Evolutionary conservation across 2,329 filamentous ascomycete genomes (phyloP), one percentile per base, ranked within the genome.

Genomic region (Curvularia spicifera): DNA sequence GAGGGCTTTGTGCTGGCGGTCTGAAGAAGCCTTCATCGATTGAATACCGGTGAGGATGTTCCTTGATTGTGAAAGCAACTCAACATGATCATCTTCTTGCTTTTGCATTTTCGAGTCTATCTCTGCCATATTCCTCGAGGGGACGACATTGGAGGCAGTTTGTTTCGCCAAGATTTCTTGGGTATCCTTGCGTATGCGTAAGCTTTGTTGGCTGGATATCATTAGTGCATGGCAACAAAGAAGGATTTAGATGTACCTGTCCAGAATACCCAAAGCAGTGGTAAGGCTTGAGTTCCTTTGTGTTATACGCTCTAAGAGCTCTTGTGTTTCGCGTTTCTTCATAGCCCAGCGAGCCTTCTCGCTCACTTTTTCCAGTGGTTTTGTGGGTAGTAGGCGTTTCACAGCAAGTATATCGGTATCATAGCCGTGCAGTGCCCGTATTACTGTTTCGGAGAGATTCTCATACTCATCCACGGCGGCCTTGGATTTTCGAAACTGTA

Each of bases 111-210:
- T 42, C 10, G 24, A 33, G 18, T 43, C 13, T 2, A 51, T n/a
- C 7, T n/a, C 20, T 13, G n/a, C 37, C 8, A 51, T 13, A 20
- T 31, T 26, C 13, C 5, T 33, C 9, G 48, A 43, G 7, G 37
- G n/a, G 3, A 24, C 7, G 6, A 15, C 26, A 18, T 42, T 10
- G 8, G 24, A 43, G 8, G n/a, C n/a, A 26, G 26, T 28, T 31
- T 51, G 48, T 22, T 31, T 22, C 13, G 15, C 22, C n/a, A 51
- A 24, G 10, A 51, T 51, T 3, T 31, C 42, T 22, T 42, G 28
- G 15, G 40, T 45, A 45, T 53, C 40, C 13, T 53, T 10, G 7
- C 29, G 50, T 12, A 53, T 35, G 20, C 40, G 50, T n/a, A 53
- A 24, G 29, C 29, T 43, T 12, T 53, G 50, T 26, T 45, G 31